Evolutionary conservation across 2,329 filamentous ascomycete genomes (phyloP).

Genomic region (Didymosphaeria variabile): DNA sequence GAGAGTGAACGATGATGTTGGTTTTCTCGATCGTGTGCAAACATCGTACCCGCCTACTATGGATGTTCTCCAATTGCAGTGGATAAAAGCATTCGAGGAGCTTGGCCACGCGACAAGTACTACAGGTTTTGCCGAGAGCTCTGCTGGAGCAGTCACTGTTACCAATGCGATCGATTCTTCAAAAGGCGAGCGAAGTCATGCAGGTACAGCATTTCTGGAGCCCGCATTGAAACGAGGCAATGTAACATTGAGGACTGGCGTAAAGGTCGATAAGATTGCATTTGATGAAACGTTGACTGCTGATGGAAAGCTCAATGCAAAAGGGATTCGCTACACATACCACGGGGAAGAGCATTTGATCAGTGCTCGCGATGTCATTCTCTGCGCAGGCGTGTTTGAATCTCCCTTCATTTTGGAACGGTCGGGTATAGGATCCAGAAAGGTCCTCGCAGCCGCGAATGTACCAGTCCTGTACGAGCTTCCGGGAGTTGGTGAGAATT

Average conservation of each 20-base stretch:
- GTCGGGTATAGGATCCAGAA: slow-evolving; percentile 65
- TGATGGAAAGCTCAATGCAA: slow-evolving; percentile 24
- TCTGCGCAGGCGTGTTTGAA: slow-evolving; percentile 59
- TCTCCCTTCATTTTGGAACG: slow-evolving; percentile 64
- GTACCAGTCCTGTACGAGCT: slow-evolving; percentile 64
- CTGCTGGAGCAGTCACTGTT: slow-evolving; percentile 25
- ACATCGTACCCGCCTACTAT: slow-evolving; percentile 24
- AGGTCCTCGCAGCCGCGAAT: slow-evolving; percentile 58
- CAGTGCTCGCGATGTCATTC: slow-evolving; percentile 21
- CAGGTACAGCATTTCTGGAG: slow-evolving; percentile 28
- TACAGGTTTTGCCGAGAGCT: slow-evolving; percentile 24
- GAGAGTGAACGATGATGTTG: slow-evolving; percentile 5
- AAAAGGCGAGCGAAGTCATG: slow-evolving; percentile 32
- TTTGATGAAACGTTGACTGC: slow-evolving; percentile 19
- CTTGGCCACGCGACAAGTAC: slow-evolving; percentile 22
- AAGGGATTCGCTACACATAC: slow-evolving; percentile 23
- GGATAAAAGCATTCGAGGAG: slow-evolving; percentile 27
- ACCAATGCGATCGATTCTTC: slow-evolving; percentile 28
- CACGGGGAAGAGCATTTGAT: slow-evolving; percentile 19
- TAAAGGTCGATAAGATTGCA: slow-evolving; percentile 25
- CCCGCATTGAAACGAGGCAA: slow-evolving; percentile 28
- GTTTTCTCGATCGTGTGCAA: slow-evolving; percentile 20
- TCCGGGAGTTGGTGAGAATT: slow-evolving; percentile 68
- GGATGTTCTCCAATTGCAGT: slow-evolving; percentile 26
- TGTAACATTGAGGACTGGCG: slow-evolving; percentile 23